Base-by-base conservation (phyloP, 2,329 filamentous ascomycete genomes). In the Pseudogymnoascus sp. region DNA sequence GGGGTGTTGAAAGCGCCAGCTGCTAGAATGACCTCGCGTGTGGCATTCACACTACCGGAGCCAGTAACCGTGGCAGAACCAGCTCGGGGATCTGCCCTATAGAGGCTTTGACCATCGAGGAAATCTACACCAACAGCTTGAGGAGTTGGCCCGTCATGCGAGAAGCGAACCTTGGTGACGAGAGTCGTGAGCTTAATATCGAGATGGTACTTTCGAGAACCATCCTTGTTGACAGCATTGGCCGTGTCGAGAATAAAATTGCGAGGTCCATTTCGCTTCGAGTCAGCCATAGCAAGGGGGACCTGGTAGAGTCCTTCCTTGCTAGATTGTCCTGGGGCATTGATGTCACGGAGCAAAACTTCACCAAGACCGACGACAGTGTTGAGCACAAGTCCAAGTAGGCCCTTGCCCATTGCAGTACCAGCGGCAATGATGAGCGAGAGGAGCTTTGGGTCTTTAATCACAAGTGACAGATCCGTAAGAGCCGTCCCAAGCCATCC, bases 1-100 rank as follows among this genome's bases (percentile, higher is more conserved):
- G 79, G 79, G 1, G 76, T 77, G 68, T 79, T 79, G 70, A 78
- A 78, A 10, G 78, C 70, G 26, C 81, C 81, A 28, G 76, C 80
- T 2, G 79, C 73, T 5, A 83, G 64, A 64, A 83, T 81, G 31
- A 83, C 78, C 66, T 83, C 79, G 24, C 72, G 72, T 0, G 71
- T 71, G 19, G 77, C 79, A 24, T 69, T 65, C 26, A 72, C 75
- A 1, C 68, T 69, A 26, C 77, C 67, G 26, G 64, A 60, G 8
- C 72, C 71, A 11, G 65, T 66, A 33, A 65, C 61, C 5, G 62
- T 61, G 5, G 67, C 68, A 41, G 66, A 63, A 46, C 75, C 70
- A 1, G 72, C 65, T 2, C 78, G 75, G 6, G 78, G 69, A 66
- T 78, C 76, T 0, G 78, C 78, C 4, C 73, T 71, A 68, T 81